Base-by-base conservation (phyloP, 768 basidiomycete genomes). In the Tulasnella sp. region DNA sequence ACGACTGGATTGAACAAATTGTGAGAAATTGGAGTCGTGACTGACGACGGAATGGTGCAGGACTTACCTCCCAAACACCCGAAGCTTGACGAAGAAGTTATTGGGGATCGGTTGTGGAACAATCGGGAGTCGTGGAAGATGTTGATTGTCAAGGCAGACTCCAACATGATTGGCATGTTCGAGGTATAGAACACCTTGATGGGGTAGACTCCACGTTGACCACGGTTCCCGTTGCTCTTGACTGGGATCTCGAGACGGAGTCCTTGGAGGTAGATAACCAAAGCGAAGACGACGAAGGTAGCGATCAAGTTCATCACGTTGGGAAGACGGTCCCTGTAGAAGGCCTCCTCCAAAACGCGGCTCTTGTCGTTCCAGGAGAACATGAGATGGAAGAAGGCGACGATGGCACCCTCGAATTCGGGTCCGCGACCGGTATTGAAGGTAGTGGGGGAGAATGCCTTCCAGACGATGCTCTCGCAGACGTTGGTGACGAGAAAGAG, bases 101-200 rank as follows among this genome's bases (percentile, higher is more conserved):
- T 72, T 70, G 0, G 93, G 93, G 79, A 93, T 10, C 93, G 77
- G 29, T 72, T 74, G 31, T 83, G 80, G 55, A 98, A 76, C 92
- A 96, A 96, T 68, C 96, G 93, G 29, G 80, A 84, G 60, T 96
- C 74, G 66, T 96, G 85, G 70, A 91, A 98, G 27, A 99, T 80
- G 65, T 99, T 95, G 52, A 79, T 83, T 1, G 89, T 89, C 50
- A 96, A 71, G 13, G 92, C 92, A 10, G 77, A 81, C 69, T 98
- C 88, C 54, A 99, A 77, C 93, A 99, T 99, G 73, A 99, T 96
- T 50, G 93, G 93, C 93, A 96, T 98, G 71, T 98, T 99, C 35
- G 79, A 83, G 10, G 93, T 98, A 69, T 98, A 99, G 71, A 99
- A 98, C 31, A 98, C 78, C 70, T 98, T 99, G 71, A 99, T 77